Base-by-base conservation (phyloP, 139 green algal genomes). In the Ettlia oleoabundans region DNA sequence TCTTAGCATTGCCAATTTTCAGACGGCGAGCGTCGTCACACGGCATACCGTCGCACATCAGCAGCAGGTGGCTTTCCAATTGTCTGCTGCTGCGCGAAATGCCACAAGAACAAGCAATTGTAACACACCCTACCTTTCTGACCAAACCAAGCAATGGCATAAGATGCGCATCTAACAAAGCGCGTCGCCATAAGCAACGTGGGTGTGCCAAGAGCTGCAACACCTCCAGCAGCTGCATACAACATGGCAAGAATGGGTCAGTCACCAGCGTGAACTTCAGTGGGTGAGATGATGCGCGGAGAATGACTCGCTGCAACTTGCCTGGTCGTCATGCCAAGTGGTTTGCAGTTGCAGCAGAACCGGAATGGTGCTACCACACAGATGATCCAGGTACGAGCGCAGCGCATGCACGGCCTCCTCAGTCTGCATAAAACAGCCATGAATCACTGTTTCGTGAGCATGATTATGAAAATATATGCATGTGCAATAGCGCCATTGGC, bases 361-460 rank as follows among this genome's bases (percentile, higher is more conserved):
- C 8, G 53, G 72, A 33, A 66, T 15, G 21, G 37, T 24, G 32
- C 24, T 13, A 5, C 5, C 33, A 33, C 51, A 66, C 35, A 79
- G 24, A 52, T 79, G 72, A 22, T 79, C 52, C 21, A 67, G 33
- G 21, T 51, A 38, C 1, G 22, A 47, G 7, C 35, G 52, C 72
- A 79, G 19, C 35, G 72, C 72, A 28, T 79, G 72, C 72, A 79
- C n/a, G 3, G 52, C 37, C 72, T 79, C 72, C 0, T 79, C 72
- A 3, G 72, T 79, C 72, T 79, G 72, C 35, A 1, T 13, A 1
- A 28, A 1, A 24, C 1, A 0, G 32, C n/a, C n/a, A n/a, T n/a
- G n/a, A n/a, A n/a, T n/a, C n/a, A n/a, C n/a, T n/a, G n/a, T n/a
- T n/a, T n/a, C n/a, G n/a, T n/a, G n/a, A n/a, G n/a, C n/a, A n/a